A percentile compares a stretch with the other conserved stretches of the same genome.
phyloP scores from a whole-genome alignment of 129 eudicot genomes.

The Saussurea involucrata region DNA sequence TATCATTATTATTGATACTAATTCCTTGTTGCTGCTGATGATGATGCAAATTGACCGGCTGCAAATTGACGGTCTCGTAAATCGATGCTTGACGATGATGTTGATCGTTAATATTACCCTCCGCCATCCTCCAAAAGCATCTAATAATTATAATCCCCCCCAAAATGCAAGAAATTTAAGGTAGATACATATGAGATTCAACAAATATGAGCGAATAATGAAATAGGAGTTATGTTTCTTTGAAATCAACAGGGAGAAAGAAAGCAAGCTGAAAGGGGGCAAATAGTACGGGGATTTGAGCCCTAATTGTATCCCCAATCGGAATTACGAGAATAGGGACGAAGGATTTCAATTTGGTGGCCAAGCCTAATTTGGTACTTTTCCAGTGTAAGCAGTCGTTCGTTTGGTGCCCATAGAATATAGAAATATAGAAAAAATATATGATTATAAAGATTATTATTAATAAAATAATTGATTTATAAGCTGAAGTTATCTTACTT shows the following conservation, averaged over 20 bases:
- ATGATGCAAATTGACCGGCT: slow-evolving; percentile 32
- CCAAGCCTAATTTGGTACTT: not conserved
- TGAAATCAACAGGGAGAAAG: not conserved
- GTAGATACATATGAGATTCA: not conserved
- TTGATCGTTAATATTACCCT: slow-evolving; percentile 21
- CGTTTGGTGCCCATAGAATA: not conserved
- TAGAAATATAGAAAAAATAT: too few species aligned
- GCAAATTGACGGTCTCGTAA: slow-evolving; percentile 24
- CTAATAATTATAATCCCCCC: not conserved
- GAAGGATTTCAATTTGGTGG: slow-evolving; percentile 1
- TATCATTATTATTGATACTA: slow-evolving; percentile 8
- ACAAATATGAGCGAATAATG: not conserved
- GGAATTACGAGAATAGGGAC: slow-evolving; percentile 18
- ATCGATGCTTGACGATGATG: slow-evolving; percentile 25
- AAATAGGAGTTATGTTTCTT: not conserved
- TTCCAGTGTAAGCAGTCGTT: not conserved
- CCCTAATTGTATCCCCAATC: slow-evolving; percentile 19
- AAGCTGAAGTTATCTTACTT: too few species aligned
- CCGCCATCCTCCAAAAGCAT: slow-evolving; percentile 31
- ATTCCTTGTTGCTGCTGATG: slow-evolving; percentile 35
- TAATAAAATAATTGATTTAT: too few species aligned
- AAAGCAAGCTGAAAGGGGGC: not conserved
- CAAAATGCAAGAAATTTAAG: not conserved
- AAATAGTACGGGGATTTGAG: slow-evolving; percentile 2
- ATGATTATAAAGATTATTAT: too few species aligned